Conservation (phyloP, 2,329 filamentous ascomycete species). For the Thielaviopsis musarum region DNA sequence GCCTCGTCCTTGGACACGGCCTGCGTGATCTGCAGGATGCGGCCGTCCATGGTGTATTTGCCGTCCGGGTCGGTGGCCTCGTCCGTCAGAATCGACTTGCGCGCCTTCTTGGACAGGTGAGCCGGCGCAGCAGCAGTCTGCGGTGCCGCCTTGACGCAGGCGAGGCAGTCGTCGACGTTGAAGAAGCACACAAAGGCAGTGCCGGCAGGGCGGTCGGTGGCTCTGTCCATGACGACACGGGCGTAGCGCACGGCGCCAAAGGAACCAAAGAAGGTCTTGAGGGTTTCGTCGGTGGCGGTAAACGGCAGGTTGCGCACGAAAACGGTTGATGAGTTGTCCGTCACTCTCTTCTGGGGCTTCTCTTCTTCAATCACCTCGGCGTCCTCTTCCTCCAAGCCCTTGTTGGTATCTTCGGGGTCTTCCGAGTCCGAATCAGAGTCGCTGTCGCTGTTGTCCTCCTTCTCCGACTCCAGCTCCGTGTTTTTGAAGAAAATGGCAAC, state of each 20-base stretch:
- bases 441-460: slow-evolving; percentile 31
- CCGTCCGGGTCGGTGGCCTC: slow-evolving; percentile 67
- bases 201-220: slow-evolving; percentile 72
- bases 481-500: slow-evolving; percentile 38
- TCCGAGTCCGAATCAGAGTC: slow-evolving; percentile 27
- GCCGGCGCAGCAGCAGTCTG: slow-evolving; percentile 25
- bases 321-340: slow-evolving; percentile 58
- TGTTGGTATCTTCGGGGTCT: slow-evolving; percentile 27
- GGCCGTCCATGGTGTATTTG: slow-evolving; percentile 77
- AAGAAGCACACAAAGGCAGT: slow-evolving; percentile 94
- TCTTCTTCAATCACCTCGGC: slow-evolving; percentile 28
- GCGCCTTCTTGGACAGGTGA: slow-evolving; percentile 27
- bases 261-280: slow-evolving; percentile 71
- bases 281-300: slow-evolving; percentile 61
- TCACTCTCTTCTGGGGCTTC: slow-evolving; percentile 28
- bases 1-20: slow-evolving; percentile 78
- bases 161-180: slow-evolving; percentile 54
- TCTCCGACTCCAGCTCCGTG: slow-evolving; percentile 39
- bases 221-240: slow-evolving; percentile 72
- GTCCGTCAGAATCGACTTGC: slow-evolving; percentile 76
- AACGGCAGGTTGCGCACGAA: slow-evolving; percentile 94
- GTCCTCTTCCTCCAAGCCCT: slow-evolving; percentile 29
- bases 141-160: slow-evolving; percentile 63
- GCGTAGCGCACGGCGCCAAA: slow-evolving; percentile 87
- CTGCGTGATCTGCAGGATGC: slow-evolving; percentile 66